phyloP scores from a whole-genome alignment of 1,284 basidiomycete genomes.

The Tylopilus orsonianus region DNA sequence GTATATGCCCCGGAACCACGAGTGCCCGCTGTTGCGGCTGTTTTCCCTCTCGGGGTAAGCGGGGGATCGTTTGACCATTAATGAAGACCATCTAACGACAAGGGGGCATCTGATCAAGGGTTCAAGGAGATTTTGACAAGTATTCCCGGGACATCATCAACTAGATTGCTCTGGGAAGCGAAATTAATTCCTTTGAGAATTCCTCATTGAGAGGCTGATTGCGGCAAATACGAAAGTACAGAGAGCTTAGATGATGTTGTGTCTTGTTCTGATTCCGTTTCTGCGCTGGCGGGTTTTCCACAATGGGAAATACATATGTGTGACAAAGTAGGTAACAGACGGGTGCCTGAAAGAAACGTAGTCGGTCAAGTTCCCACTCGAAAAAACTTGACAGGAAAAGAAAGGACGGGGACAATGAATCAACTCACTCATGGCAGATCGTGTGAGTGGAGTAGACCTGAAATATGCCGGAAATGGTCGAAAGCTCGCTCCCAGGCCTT shows the following conservation, averaged over 20 bases:
- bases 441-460: neutral
- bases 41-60: neutral
- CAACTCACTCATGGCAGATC: conserved; percentile 1
- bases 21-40: conserved; percentile 4
- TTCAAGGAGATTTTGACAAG: neutral
- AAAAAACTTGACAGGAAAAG: neutral
- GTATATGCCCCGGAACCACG: conserved; percentile 6
- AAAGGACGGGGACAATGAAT: conserved; percentile 1
- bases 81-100: conserved; percentile 1
- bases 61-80: neutral
- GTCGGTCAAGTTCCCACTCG: neutral
- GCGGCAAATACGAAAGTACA: neutral
- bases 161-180: neutral
- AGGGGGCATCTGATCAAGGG: conserved; percentile 1
- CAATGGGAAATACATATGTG: conserved; percentile 1
- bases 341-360: conserved; percentile 3
- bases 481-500: neutral
- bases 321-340: neutral
- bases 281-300: neutral
- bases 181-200: conserved; percentile 1
- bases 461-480: neutral
- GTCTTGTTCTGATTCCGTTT: neutral
- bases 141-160: conserved; percentile 5
- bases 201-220: conserved; percentile 2
- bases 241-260: neutral